Evolutionary conservation across 2,329 filamentous ascomycete species (phyloP).

Genomic region (Phaeosphaeriaceae sp.): DNA sequence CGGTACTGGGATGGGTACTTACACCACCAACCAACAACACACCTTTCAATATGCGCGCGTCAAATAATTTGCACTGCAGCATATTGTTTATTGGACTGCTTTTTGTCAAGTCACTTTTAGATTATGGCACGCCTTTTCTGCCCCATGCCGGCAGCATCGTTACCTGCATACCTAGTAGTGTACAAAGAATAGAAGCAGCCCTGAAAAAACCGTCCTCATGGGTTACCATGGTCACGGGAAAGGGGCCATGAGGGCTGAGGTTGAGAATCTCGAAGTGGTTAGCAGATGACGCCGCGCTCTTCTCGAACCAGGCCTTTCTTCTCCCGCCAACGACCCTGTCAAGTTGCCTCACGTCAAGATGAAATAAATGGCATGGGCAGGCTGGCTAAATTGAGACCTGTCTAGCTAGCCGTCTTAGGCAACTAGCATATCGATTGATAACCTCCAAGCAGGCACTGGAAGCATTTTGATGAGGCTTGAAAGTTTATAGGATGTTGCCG

Average conservation of each 20-base stretch:
- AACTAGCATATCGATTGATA: constrained; percentile 26
- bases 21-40: constrained; percentile 5
- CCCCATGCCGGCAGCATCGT: constrained; percentile 12
- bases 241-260: constrained; percentile 7
- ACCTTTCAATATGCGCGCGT: constrained; percentile 9
- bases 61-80: constrained; percentile 2
- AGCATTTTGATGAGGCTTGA: constrained; percentile 40
- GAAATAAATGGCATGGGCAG: constrained; percentile 23
- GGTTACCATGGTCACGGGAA: constrained; percentile 22
- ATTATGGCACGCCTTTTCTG: constrained; percentile 14
- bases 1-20: too few species aligned
- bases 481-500: constrained; percentile 28
- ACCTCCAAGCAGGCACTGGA: constrained; percentile 20
- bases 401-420: constrained; percentile 30
- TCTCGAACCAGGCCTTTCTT: constrained; percentile 33
- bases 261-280: constrained; percentile 10
- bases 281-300: constrained; percentile 23
- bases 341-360: constrained; percentile 19
- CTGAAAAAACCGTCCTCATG: constrained; percentile 11
- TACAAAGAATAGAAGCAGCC: constrained; percentile 7
- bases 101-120: constrained; percentile 11
- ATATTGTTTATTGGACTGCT: constrained; percentile 3
- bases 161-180: not conserved
- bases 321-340: constrained; percentile 23
- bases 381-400: constrained; percentile 29